A percentile compares a stretch with the other conserved stretches of the same genome.
These are phyloP conservation scores for Scheffersomyces lignosus DNA, from an alignment of 805 yeast species.

Conservation along the genomic window DNA sequence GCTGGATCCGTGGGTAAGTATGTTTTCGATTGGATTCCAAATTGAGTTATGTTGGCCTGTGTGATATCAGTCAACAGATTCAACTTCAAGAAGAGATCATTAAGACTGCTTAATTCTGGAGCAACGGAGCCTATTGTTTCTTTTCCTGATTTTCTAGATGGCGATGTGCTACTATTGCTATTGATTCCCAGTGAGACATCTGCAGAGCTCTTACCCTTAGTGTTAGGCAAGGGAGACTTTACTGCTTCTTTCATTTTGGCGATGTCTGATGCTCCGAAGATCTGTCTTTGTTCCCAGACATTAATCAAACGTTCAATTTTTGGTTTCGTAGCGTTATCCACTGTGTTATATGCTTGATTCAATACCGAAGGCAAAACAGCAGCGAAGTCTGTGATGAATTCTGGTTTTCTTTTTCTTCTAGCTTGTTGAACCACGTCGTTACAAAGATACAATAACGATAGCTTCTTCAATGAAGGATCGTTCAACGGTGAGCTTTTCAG, in stretches of 20 bases:
- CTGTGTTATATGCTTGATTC: slow-evolving; percentile 23
- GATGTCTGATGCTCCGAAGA: slow-evolving; percentile 37
- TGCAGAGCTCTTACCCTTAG: not conserved
- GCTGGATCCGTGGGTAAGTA: slow-evolving; percentile 37
- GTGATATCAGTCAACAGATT: slow-evolving; percentile 24
- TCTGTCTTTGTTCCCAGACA: slow-evolving; percentile 58
- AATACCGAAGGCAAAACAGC: slow-evolving; percentile 46
- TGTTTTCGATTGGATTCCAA: slow-evolving; percentile 35
- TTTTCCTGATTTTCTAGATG: not conserved
- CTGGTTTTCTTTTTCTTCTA: slow-evolving; percentile 57
- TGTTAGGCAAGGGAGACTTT: slow-evolving; percentile 2
- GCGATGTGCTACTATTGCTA: not conserved
- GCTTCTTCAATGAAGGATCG: slow-evolving; percentile 33
- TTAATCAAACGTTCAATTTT: slow-evolving; percentile 51
- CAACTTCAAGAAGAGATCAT: slow-evolving; percentile 28
- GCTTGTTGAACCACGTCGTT: slow-evolving; percentile 85
- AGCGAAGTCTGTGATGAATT: slow-evolving; percentile 59
- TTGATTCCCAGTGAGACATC: not conserved
- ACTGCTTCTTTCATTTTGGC: slow-evolving; percentile 25
- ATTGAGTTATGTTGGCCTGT: slow-evolving; percentile 38
- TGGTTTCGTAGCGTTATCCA: slow-evolving; percentile 40
- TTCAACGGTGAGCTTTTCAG: slow-evolving; percentile 4
- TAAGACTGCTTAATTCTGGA: slow-evolving; percentile 33
- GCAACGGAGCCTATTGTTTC: slow-evolving; percentile 14
- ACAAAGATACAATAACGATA: slow-evolving; percentile 66